Percentiles rank a stretch among this genome's conserved stretches.
These are phyloP conservation scores for Pseudognaphalium luteoalbum DNA, from an alignment of 129 eudicot species.

Conservation along the genomic window DNA sequence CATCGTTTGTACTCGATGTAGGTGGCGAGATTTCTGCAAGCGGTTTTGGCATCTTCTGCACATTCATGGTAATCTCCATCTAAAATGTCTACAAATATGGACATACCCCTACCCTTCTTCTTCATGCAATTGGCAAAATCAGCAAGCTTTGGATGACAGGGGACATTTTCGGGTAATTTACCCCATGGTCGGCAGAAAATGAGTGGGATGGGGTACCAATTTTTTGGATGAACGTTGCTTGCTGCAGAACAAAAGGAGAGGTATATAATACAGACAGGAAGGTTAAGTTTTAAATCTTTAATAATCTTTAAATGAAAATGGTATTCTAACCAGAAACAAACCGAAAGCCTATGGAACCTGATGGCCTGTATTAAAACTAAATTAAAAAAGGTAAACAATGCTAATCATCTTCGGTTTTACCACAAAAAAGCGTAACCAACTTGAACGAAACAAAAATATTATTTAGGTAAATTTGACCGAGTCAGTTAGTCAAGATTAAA, in stretches of 20 bases:
- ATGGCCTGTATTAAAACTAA: too few species aligned
- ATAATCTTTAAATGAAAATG: background rate
- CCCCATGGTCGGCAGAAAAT: constrained; percentile 99
- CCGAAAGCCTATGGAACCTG: background rate
- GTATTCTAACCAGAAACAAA: background rate
- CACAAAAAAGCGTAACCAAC: background rate
- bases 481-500: background rate
- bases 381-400: background rate
- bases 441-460: background rate
- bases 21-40: constrained; percentile 77
- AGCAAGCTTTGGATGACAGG: constrained; percentile 98
- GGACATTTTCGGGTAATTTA: constrained; percentile 92
- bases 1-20: constrained; percentile 94
- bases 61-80: constrained; percentile 95
- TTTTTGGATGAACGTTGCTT: constrained; percentile 91
- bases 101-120: constrained; percentile 98
- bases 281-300: background rate
- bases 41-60: constrained; percentile 93
- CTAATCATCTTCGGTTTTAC: background rate
- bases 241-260: constrained; percentile 55
- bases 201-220: constrained; percentile 98
- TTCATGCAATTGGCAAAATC: constrained; percentile 99
- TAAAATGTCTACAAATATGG: constrained; percentile 81
- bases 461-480: background rate
- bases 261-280: background rate